phyloP scores from a whole-genome alignment of 2,329 filamentous ascomycete species.

The Parastagonospora nodorum region DNA sequence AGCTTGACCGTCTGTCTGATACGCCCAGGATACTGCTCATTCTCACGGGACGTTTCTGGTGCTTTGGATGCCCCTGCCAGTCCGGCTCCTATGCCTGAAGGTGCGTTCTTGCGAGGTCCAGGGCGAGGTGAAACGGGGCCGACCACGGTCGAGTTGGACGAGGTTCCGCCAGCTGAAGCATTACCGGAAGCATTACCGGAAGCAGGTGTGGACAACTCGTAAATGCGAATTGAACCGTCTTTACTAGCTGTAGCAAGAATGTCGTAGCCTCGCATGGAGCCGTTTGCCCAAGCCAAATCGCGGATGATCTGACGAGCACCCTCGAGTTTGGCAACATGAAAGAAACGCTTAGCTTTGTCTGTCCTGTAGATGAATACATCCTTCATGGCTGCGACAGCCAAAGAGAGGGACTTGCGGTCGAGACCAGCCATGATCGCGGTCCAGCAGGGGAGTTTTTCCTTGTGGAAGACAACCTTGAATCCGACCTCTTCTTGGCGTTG shows the following conservation, averaged over 20 bases:
- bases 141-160: conserved; percentile 24
- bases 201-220: conserved; percentile 70
- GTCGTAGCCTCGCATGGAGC: conserved; percentile 88
- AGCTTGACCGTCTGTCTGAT: conserved; percentile 67
- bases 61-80: conserved; percentile 51
- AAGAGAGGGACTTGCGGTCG: conserved; percentile 73
- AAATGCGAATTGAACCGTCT: conserved; percentile 89
- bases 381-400: conserved; percentile 87
- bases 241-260: conserved; percentile 90
- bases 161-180: conserved; percentile 24
- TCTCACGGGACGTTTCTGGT: conserved; percentile 57
- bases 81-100: conserved; percentile 60
- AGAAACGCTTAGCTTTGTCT: conserved; percentile 76
- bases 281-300: conserved; percentile 90
- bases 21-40: conserved; percentile 66
- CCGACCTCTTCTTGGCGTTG: conserved; percentile 82
- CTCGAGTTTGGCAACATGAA: conserved; percentile 76
- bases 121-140: conserved; percentile 33
- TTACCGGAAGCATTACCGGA: conserved; percentile 52
- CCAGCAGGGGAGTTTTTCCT: conserved; percentile 81
- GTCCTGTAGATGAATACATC: conserved; percentile 83
- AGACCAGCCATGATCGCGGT: conserved; percentile 80
- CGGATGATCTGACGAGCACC: conserved; percentile 79
- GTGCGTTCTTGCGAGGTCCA: conserved; percentile 39
- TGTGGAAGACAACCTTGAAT: conserved; percentile 87